phyloP scores from a whole-genome alignment of 495 filamentous ascomycete species.

The Astrothelium macrocarpum region DNA sequence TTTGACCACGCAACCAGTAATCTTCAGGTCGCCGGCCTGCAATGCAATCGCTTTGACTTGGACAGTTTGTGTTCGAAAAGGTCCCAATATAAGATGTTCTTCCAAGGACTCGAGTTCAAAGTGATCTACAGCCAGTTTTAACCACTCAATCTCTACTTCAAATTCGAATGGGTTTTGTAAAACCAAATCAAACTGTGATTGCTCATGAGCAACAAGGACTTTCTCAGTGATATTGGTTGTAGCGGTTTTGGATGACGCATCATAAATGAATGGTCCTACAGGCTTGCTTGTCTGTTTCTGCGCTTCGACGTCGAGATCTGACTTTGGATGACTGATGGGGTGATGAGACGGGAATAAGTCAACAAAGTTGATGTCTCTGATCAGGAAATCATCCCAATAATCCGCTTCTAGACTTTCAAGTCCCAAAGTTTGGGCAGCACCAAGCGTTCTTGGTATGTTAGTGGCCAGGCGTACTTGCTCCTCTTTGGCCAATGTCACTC shows the following conservation, averaged over 20 bases:
- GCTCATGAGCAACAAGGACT: conserved; percentile 66
- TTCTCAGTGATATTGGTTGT: conserved; percentile 49
- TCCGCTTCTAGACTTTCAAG: conserved; percentile 59
- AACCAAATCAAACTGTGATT: conserved; percentile 63
- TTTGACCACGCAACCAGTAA: conserved; percentile 71
- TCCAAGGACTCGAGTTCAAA: conserved; percentile 55
- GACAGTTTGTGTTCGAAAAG: conserved; percentile 71
- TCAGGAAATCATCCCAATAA: conserved; percentile 94
- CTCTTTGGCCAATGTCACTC: conserved; percentile 58
- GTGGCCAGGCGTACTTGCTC: conserved; percentile 73
- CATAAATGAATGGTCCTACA: conserved; percentile 78
- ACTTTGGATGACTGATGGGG: conserved; percentile 63
- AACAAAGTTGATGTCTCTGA: conserved; percentile 67
- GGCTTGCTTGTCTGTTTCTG: conserved; percentile 42
- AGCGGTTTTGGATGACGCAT: conserved; percentile 67
- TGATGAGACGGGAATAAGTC: conserved; percentile 41
- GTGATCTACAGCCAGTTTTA: conserved; percentile 65
- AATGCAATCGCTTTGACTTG: conserved; percentile 60
- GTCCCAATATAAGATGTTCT: conserved; percentile 59
- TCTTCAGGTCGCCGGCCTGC: conserved; percentile 53
- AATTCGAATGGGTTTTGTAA: conserved; percentile 93
- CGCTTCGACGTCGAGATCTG: conserved; percentile 54
- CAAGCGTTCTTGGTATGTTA: conserved; percentile 76
- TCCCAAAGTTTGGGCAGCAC: conserved; percentile 61
- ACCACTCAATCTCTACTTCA: conserved; percentile 74